Conservation (phyloP, 2,329 filamentous ascomycete genomes). For the Pseudogymnoascus sp. region DNA sequence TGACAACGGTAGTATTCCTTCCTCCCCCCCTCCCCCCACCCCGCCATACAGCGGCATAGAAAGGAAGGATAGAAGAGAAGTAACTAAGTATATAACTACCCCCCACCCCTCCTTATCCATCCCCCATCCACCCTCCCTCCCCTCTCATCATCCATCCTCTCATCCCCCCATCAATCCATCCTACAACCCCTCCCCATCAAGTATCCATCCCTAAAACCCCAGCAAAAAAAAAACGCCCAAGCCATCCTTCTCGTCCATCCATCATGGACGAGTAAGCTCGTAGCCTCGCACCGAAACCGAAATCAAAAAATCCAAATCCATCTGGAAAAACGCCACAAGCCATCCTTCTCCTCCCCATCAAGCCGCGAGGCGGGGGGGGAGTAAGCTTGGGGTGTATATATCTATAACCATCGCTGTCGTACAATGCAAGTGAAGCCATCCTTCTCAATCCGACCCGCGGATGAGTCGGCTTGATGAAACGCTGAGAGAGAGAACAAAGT, state of each 20-base stretch:
- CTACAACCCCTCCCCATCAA: not conserved
- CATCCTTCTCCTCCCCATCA: not conserved
- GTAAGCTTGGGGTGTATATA: not conserved
- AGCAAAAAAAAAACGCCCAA: not conserved
- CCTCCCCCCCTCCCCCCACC: too few species aligned
- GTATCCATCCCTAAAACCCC: not conserved
- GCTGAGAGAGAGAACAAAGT: too few species aligned
- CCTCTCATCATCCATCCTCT: not conserved
- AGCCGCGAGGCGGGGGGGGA: not conserved
- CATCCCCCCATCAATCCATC: too few species aligned
- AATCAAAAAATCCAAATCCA: not conserved
- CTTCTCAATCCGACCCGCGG: not conserved
- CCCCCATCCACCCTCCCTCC: not conserved
- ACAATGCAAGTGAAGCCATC: not conserved
- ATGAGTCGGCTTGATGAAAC: not conserved
- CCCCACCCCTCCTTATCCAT: not conserved
- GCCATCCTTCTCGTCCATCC: not conserved
- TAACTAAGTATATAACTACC: not conserved
- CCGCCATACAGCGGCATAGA: too few species aligned
- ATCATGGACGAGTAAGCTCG: constrained; percentile 1
- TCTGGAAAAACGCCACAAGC: not conserved
- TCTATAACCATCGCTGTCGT: not conserved
- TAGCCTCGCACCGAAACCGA: not conserved
- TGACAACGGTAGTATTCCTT: too few species aligned
- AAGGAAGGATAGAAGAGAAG: not conserved